Conservation (phyloP, 1,139 yeast species). For the Suhomyces choctaworum region DNA sequence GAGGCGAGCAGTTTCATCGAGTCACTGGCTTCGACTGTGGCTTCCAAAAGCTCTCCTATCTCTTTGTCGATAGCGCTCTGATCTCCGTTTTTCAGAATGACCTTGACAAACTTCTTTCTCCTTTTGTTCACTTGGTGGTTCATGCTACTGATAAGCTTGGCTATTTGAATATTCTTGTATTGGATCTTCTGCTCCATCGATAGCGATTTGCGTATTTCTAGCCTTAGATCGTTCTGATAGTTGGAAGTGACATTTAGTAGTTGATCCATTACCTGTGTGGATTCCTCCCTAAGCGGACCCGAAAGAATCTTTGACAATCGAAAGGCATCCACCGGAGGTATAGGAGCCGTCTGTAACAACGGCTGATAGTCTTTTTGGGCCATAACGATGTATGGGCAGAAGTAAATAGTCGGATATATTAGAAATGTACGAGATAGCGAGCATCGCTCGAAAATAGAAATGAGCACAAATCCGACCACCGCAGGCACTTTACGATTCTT, state of each 20-base stretch:
- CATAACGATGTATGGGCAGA: no score
- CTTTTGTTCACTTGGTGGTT: slow-evolving; percentile 22
- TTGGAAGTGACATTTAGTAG: slow-evolving; percentile 34
- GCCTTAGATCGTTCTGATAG: slow-evolving; percentile 44
- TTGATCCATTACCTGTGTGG: slow-evolving; percentile 35
- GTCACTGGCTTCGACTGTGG: slow-evolving; percentile 10
- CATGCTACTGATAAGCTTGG: slow-evolving; percentile 27
- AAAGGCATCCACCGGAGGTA: slow-evolving; percentile 43
- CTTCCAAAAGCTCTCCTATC: slow-evolving; percentile 14
- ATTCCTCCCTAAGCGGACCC: slow-evolving; percentile 31
- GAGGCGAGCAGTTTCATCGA: slow-evolving; percentile 5
- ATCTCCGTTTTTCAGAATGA: background rate
- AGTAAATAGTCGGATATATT: no score
- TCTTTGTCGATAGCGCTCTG: slow-evolving; percentile 15
- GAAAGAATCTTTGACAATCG: slow-evolving; percentile 37
- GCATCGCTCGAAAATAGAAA: no score
- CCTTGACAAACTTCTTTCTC: slow-evolving; percentile 22
- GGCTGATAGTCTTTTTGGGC: slow-evolving; percentile 18
- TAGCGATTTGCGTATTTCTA: slow-evolving; percentile 36
- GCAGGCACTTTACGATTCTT: no score
- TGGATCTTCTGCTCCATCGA: slow-evolving; percentile 41
- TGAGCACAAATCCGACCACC: no score
- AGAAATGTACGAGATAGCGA: no score
- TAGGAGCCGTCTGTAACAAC: slow-evolving; percentile 13
- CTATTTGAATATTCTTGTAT: slow-evolving; percentile 35